Base-by-base conservation (phyloP, 805 yeast species). In the Zygotorulaspora chibaensis region DNA sequence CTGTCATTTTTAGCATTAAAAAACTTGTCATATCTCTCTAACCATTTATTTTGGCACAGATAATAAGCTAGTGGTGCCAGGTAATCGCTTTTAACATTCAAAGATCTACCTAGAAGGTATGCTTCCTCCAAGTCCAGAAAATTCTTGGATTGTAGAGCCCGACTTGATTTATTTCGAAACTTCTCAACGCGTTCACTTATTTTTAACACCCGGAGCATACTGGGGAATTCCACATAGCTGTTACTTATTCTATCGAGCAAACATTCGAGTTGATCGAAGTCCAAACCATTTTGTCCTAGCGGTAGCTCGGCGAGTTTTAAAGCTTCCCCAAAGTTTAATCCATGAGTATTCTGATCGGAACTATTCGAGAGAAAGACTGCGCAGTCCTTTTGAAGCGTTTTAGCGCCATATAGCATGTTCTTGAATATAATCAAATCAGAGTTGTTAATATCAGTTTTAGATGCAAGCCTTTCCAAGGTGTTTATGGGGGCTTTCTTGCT, bases 11-110 rank as follows among this genome's bases (percentile, higher is more conserved):
- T 20, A 44, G 52, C 17, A 40, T 38, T 41, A 16, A 51, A 45
- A 36, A 48, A 37, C 20, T 43, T 40, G 18, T 53, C 36, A 46
- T 63, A 50, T 10, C 50, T 34, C 13, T 47, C 34, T 40, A 61
- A 48, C 71, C 63, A 46, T 43, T 51, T 37, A 29, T 47, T 17
- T 54, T 65, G 39, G 33, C 52, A 27, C n/a, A 56, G 45, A 17
- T 30, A 35, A 25, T 43, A 10, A 15, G 51, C 43, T 16, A 47
- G 12, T 45, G 48, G 27, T 17, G 37, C 20, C 40, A 40, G 48
- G 50, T 45, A 40, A 36, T 42, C 18, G 18, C 57, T 42, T n/a
- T 43, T 36, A 8, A 59, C 15, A 6, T 58, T 55, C 1, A 56
- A 40, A 11, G 46, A 43, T 15, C 48, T 42, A 8, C 53, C 52